Evolutionary conservation across 2,329 filamentous ascomycete genomes (phyloP), one percentile per base, ranked within the genome.

Genomic region (Fusarium sublunatum): DNA sequence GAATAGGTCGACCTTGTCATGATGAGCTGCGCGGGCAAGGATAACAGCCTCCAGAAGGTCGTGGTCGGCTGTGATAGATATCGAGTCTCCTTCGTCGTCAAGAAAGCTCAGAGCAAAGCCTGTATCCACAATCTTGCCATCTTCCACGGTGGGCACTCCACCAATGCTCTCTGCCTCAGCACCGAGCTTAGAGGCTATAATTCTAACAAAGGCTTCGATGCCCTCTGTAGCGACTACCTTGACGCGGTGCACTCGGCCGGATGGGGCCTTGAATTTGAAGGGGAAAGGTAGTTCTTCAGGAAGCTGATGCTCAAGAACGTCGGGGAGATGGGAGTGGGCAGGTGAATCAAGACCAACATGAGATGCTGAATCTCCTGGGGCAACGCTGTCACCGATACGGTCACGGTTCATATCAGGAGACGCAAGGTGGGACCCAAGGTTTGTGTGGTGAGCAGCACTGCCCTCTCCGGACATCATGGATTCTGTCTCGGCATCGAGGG

Each of bases 181-280:
- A 24, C 94, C 94, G 12, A 99, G 87, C 81, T 99, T 99, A 53
- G 88, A 84, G 6, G 88, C 87, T 6, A 99, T 92, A 56, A 86
- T 88, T 25, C 83, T 77, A 26, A 98, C 88, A 57, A 99, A 88
- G 38, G 92, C 87, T 19, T 86, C 86, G 62, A 99, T 87, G 38
- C 95, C 95, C 52, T 92, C 87, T 22, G 90, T 87, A 10, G 93
- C 90, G 50, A 88, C 82, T 26, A 97, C 89, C 72, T 98, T 95
- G 46, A 99, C 81, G 51, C 95, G 88, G 77, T 99, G 95, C 15
- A 98, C 93, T 48, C 95, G 91, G 41, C 94, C 95, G 69, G 92
- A 93, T 2, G 95, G 95, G 2, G 95, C 93, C 82, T 98, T 98
- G 86, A 99, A 99, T 78, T 99, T 99, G 88, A 99, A 99, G 3